A percentile compares a stretch with the other conserved stretches of the same genome.
These are phyloP conservation scores for Osmanthus fragrans DNA, from an alignment of 257 asterid species.

Conservation along the genomic window DNA sequence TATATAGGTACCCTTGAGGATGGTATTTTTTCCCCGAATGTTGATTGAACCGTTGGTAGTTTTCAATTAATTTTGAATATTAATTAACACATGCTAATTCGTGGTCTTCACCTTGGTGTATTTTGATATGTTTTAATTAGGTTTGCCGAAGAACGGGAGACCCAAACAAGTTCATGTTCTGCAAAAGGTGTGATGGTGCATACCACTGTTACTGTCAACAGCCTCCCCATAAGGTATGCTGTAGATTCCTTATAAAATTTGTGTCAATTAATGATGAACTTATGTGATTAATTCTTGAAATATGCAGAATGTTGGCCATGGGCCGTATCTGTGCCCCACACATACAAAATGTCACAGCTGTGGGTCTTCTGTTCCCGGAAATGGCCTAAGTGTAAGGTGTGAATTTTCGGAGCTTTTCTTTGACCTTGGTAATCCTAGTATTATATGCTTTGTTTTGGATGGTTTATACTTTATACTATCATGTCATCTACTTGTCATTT, in stretches of 20 bases:
- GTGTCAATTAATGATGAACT: background rate
- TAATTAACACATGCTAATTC: conserved; percentile 8
- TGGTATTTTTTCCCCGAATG: background rate
- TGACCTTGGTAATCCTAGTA: background rate
- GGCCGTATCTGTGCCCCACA: conserved; percentile 1
- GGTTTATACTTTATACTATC: background rate
- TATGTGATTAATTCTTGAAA: background rate
- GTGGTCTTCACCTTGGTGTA: background rate
- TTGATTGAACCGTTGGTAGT: background rate
- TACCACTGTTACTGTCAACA: conserved; percentile 93
- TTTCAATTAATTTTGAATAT: conserved; percentile 17
- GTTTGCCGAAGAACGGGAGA: conserved; percentile 92
- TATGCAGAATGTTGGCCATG: background rate
- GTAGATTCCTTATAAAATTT: conserved; percentile 12
- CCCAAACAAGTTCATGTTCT: conserved; percentile 89
- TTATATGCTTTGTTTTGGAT: background rate
- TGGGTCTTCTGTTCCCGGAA: conserved; percentile 89
- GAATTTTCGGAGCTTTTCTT: background rate
- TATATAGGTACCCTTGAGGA: background rate
- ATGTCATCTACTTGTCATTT: background rate
- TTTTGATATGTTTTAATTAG: conserved; percentile 39
- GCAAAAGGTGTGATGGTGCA: conserved; percentile 98
- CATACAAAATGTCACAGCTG: conserved; percentile 80
- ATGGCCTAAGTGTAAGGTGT: conserved; percentile 91
- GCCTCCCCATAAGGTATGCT: conserved; percentile 93